A percentile compares a stretch with the other conserved stretches of the same genome.
Conservation (phyloP, 371 early-diverging fungal species). For the Chytridium lagenaria region DNA sequence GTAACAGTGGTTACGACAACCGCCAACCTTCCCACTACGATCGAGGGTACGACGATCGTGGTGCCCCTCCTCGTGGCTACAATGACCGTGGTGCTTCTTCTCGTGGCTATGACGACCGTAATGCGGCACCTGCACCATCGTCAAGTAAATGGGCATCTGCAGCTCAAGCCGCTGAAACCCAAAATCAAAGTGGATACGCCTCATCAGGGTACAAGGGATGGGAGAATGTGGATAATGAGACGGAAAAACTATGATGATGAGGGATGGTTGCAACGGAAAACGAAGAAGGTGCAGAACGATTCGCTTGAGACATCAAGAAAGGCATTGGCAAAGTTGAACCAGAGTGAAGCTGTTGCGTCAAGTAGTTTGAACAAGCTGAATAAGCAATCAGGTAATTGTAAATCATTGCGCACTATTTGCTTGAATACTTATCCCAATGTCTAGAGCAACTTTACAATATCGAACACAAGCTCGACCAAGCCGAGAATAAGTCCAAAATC, state of each 20-base stretch:
- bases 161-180: conserved; percentile 41
- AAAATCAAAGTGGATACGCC: conserved; percentile 1
- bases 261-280: conserved; percentile 66
- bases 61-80: too few species aligned
- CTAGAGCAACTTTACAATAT: conserved; percentile 75
- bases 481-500: conserved; percentile 74
- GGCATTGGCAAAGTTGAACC: conserved; percentile 69
- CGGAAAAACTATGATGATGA: conserved; percentile 70
- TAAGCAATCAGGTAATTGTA: conserved; percentile 64
- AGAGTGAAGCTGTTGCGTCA: conserved; percentile 68
- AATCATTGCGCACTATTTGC: neutral
- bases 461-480: conserved; percentile 73
- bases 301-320: conserved; percentile 75
- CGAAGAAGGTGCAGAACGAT: conserved; percentile 73
- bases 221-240: conserved; percentile 50
- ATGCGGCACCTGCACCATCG: neutral
- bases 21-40: too few species aligned
- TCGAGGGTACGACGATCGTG: too few species aligned
- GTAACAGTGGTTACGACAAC: too few species aligned
- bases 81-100: neutral
- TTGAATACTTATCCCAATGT: neutral
- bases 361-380: conserved; percentile 71
- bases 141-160: conserved; percentile 43
- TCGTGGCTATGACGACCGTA: neutral
- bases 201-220: conserved; percentile 28